Percentiles rank a stretch among this genome's conserved stretches.
Evolutionary conservation across 179 eudicot species (phyloP).

Genomic region (Silene vulgaris): DNA sequence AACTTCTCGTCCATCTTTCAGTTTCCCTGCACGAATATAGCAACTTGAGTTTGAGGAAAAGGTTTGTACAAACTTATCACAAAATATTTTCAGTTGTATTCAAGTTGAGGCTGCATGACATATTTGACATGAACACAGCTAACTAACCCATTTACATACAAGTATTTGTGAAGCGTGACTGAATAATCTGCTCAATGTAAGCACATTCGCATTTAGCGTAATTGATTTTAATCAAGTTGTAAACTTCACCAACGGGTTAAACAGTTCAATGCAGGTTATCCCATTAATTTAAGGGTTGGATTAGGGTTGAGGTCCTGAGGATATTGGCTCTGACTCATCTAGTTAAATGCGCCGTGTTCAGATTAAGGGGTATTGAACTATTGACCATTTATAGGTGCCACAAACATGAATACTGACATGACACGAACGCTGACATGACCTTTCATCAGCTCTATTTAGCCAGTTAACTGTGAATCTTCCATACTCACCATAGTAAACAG

Average conservation of each 20-base stretch:
- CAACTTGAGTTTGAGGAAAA: neutral
- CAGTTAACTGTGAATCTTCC: neutral
- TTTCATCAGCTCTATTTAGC: neutral
- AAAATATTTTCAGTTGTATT: too few relatives aligned
- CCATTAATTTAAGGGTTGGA: neutral
- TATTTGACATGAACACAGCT: too few relatives aligned
- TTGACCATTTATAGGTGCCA: neutral
- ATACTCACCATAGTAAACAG: conserved; percentile 73
- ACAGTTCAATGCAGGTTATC: neutral
- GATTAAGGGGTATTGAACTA: neutral
- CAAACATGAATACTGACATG: neutral
- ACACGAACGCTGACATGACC: neutral
- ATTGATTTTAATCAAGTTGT: neutral
- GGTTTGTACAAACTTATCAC: neutral
- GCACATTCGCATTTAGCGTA: neutral
- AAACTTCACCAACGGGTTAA: neutral
- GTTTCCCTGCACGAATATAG: conserved; percentile 41
- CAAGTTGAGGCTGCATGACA: too few relatives aligned
- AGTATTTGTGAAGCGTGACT: too few relatives aligned
- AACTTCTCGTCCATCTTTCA: conserved; percentile 65
- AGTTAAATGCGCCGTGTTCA: neutral
- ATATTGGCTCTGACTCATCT: neutral
- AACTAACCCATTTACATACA: too few relatives aligned
- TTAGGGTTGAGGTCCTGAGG: neutral
- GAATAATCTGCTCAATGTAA: too few relatives aligned